These are phyloP conservation scores for Apiospora marii DNA, from an alignment of 2,329 filamentous ascomycete species.

Conservation along the genomic window DNA sequence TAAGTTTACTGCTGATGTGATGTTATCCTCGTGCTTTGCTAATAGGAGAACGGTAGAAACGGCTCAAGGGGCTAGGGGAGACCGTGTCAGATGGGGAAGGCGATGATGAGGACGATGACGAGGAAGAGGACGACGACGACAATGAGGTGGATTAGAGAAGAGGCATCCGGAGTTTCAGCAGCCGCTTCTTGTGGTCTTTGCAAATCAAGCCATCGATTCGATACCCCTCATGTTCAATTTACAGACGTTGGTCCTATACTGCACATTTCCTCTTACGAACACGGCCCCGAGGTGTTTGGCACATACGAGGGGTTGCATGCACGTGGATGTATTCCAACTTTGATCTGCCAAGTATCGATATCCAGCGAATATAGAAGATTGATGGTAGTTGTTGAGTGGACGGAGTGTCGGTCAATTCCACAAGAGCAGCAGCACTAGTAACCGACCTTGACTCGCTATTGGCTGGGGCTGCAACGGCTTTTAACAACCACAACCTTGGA, in stretches of 20 bases:
- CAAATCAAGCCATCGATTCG: neutral
- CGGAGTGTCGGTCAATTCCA: slow-evolving; percentile 15
- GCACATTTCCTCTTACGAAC: neutral
- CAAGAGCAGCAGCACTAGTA: slow-evolving; percentile 15
- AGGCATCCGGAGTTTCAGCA: slow-evolving; percentile 9
- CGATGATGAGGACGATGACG: slow-evolving; percentile 62
- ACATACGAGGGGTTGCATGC: neutral
- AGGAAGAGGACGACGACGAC: slow-evolving; percentile 48
- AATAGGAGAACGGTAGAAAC: slow-evolving; percentile 51
- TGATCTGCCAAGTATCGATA: neutral
- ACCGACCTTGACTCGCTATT: slow-evolving; percentile 18
- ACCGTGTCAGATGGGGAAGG: slow-evolving; percentile 80
- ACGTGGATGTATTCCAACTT: neutral
- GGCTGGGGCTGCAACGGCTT: slow-evolving; percentile 18
- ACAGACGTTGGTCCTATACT: neutral
- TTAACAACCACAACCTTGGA: slow-evolving; percentile 20
- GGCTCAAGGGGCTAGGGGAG: slow-evolving; percentile 72
- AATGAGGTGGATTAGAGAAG: slow-evolving; percentile 42
- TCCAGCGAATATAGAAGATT: neutral
- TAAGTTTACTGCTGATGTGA: slow-evolving; percentile 46
- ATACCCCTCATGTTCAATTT: slow-evolving; percentile 6
- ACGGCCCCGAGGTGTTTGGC: neutral
- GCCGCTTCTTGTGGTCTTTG: slow-evolving; percentile 7
- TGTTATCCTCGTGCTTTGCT: slow-evolving; percentile 27
- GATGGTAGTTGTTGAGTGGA: neutral